A percentile compares a stretch with the other conserved stretches of the same genome.
phyloP scores from a whole-genome alignment of 331 rosid genomes.

The Pyrus hybrid region DNA sequence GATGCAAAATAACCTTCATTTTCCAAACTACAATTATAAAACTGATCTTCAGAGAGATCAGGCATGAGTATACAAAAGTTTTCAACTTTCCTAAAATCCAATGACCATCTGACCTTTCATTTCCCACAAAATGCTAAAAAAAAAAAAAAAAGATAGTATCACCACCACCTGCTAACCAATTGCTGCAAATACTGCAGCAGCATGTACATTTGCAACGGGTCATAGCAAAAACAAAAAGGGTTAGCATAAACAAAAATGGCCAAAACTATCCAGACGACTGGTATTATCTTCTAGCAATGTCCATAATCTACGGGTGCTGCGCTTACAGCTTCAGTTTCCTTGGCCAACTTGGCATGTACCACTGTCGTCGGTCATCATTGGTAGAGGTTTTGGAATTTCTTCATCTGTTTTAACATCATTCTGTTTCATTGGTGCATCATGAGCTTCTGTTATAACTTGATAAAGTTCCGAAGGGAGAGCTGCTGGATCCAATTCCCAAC shows the following conservation, averaged over 20 bases:
- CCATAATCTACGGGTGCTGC: background rate
- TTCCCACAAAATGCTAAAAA: background rate
- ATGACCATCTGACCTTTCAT: background rate
- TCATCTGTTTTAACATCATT: background rate
- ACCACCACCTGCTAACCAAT: background rate
- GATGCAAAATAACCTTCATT: background rate
- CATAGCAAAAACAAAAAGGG: background rate
- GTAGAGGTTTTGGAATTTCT: too few species aligned
- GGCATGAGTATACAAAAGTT: background rate
- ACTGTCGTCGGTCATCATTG: background rate
- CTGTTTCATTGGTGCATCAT: slow-evolving; percentile 12
- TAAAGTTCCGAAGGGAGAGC: slow-evolving; percentile 37
- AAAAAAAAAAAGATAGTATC: background rate
- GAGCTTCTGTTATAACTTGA: slow-evolving; percentile 11
- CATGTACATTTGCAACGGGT: background rate
- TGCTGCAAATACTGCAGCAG: background rate
- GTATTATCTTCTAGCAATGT: background rate
- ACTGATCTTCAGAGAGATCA: background rate
- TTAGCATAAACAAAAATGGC: background rate
- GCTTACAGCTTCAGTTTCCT: slow-evolving; percentile 4
- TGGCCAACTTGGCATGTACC: background rate
- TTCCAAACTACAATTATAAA: background rate
- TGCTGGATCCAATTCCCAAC: slow-evolving; percentile 37
- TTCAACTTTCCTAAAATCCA: background rate
- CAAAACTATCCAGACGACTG: background rate